Evolutionary conservation across 23 red algal genomes (phyloP).

Genomic region (Gracilaria vermiculophylla): DNA sequence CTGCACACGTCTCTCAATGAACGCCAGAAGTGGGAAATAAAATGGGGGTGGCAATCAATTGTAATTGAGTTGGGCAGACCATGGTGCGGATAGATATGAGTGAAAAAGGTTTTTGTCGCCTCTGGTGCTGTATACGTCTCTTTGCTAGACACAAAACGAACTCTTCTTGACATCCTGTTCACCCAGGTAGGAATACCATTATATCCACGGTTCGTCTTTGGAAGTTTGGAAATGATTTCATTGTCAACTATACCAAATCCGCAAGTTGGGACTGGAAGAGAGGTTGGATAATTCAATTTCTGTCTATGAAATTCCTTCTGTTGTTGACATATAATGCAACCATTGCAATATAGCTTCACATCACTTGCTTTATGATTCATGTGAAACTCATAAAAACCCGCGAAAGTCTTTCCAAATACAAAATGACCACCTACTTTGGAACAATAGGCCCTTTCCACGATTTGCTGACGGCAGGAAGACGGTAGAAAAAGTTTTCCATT

Average conservation of each 20-base stretch:
- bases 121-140: too few species aligned
- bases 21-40: too few species aligned
- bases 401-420: not conserved
- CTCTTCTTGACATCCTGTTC: too few species aligned
- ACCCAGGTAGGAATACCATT: too few species aligned
- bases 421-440: not conserved
- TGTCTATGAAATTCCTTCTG: not conserved
- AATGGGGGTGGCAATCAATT: too few species aligned
- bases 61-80: too few species aligned
- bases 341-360: not conserved
- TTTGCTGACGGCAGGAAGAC: not conserved
- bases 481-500: conserved; percentile 24
- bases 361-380: conserved; percentile 8
- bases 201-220: too few species aligned
- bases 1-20: too few species aligned
- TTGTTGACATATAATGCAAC: not conserved
- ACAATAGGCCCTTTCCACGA: not conserved
- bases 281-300: not conserved
- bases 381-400: not conserved
- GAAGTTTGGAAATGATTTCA: too few species aligned
- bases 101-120: too few species aligned
- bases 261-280: not conserved
- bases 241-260: not conserved
- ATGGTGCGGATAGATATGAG: too few species aligned
- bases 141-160: too few species aligned